Evolutionary conservation across 2,329 filamentous ascomycete genomes (phyloP), one percentile per base, ranked within the genome.

Genomic region (Coleophoma eucalyptorum): DNA sequence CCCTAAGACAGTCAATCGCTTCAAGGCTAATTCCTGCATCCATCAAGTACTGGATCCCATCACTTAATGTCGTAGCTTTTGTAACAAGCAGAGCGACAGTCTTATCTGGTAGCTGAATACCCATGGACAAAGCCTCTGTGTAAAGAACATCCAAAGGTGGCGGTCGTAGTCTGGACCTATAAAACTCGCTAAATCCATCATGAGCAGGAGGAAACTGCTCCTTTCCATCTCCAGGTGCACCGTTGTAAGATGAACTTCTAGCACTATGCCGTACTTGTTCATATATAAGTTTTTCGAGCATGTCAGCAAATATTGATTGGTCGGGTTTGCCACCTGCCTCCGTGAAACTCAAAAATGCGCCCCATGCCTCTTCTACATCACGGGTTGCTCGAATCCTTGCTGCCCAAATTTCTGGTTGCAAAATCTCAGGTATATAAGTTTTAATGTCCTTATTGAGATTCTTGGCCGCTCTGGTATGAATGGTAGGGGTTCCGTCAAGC

Each of bases 341-440:
- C 70, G 71, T 1, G 70, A 70, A 52, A 62, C 61, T 51, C 3
- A 51, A 41, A 44, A 68, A 67, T 11, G 65, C 64, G 37, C 69
- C 71, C 83, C 83, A 86, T 4, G 83, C 83, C 60, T 86, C 83
- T 51, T 78, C 73, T 1, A 76, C 69, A 58, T 85, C 83, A 20
- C 83, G 74, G 5, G 83, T 86, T 0, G 82, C 75, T 54, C 71
- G 72, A 38, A 86, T 73, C 26, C 73, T 75, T 51, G 78, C 76
- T 34, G 78, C 78, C 82, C 83, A 86, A 5, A 52, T 6, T 2
- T 32, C 3, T 37, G 54, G 21, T 32, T 50, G 38, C 13, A 42
- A 21, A n/a, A 48, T n/a, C 20, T 33, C 18, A 13, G 40, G 18
- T 11, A 13, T 12, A 16, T 16, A 26, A 4, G 53, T 55, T 4